Evolutionary conservation across 176 grass and related monocot genomes (phyloP).

Genomic region (Rhynchospora tenuis): DNA sequence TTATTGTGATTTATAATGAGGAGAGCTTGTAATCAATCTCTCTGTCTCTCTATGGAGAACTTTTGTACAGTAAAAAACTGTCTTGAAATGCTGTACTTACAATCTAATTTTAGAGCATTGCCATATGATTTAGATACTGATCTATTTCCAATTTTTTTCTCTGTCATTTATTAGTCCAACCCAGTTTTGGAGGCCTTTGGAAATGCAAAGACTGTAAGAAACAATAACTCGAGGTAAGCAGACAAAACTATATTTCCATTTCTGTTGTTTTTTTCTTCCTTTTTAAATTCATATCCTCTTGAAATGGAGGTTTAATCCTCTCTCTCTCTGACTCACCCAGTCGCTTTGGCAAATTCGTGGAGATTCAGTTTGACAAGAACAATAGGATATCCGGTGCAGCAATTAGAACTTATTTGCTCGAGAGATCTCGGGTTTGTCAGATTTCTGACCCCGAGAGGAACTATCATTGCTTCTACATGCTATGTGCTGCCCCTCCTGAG

Average conservation of each 20-base stretch:
- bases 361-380: slow-evolving; percentile 91
- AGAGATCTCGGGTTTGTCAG: slow-evolving; percentile 97
- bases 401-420: slow-evolving; percentile 87
- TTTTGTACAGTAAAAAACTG: not conserved
- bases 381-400: slow-evolving; percentile 90
- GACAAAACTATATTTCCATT: not conserved
- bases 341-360: slow-evolving; percentile 96
- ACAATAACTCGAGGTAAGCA: slow-evolving; percentile 92
- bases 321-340: slow-evolving; percentile 33
- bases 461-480: slow-evolving; percentile 99
- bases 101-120: not conserved
- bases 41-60: not conserved
- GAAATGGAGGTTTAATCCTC: slow-evolving; percentile 15
- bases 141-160: not conserved
- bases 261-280: not conserved
- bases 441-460: slow-evolving; percentile 91
- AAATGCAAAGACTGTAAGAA: slow-evolving; percentile 98
- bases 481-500: slow-evolving; percentile 86
- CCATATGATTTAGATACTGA: not conserved
- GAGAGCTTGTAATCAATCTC: not conserved
- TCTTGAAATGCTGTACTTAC: slow-evolving; percentile 15
- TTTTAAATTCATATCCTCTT: not conserved
- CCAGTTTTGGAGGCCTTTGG: slow-evolving; percentile 99
- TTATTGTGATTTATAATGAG: not conserved
- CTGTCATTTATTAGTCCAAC: slow-evolving; percentile 65